A percentile compares a stretch with the other conserved stretches of the same genome.
Evolutionary conservation across 1,284 basidiomycete species (phyloP).

Genomic region (Pyrrhoderma lamaoense): DNA sequence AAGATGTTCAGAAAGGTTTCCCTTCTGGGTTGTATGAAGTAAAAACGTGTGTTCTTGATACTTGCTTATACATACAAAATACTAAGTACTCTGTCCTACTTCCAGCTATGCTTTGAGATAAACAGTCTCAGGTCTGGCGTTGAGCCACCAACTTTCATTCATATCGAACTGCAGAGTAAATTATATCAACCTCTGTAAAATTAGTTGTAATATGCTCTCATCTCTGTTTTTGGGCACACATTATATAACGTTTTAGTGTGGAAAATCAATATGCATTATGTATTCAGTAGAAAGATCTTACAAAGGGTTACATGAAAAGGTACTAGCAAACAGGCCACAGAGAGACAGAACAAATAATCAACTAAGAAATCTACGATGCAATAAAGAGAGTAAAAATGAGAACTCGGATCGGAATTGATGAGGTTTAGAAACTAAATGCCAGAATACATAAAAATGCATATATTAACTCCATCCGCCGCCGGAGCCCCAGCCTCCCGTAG

Average conservation of each 20-base stretch:
- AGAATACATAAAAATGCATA: neutral
- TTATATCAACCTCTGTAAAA: neutral
- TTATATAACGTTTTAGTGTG: too few species aligned
- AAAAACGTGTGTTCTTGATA: conserved; percentile 57
- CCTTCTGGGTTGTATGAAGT: conserved; percentile 75
- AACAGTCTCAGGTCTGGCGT: neutral
- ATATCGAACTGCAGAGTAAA: neutral
- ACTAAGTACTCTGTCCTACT: neutral
- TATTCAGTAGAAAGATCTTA: neutral
- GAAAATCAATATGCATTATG: too few species aligned
- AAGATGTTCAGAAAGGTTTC: conserved; percentile 73
- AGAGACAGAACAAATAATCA: conserved; percentile 6
- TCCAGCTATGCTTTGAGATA: conserved; percentile 15
- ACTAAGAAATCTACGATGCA: conserved; percentile 9
- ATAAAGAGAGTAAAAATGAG: neutral
- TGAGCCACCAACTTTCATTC: neutral
- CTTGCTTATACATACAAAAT: neutral
- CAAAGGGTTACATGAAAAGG: neutral
- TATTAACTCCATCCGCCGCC: conserved; percentile 27
- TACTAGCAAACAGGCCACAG: neutral
- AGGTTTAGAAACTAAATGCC: neutral
- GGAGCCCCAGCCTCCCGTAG: conserved; percentile 27
- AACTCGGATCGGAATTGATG: neutral
- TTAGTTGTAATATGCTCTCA: too few species aligned
- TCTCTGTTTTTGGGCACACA: too few species aligned